A percentile compares a stretch with the other conserved stretches of the same genome.
Conservation (phyloP, 495 filamentous ascomycete genomes). For the Penicillium coprophilum region DNA sequence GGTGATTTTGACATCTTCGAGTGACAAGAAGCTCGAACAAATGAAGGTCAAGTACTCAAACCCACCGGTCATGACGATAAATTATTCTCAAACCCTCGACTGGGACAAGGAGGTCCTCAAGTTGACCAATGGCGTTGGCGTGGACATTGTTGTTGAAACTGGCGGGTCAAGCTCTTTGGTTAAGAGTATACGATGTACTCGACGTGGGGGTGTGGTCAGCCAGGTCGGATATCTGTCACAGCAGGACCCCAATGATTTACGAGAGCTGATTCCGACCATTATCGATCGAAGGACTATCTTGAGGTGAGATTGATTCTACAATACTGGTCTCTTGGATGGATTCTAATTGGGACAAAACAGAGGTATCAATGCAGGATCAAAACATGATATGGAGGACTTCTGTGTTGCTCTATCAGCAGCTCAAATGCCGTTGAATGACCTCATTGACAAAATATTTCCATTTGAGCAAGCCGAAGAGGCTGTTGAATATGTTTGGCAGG, state of each 20-base stretch:
- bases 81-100: constrained; percentile 32
- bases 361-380: constrained; percentile 43
- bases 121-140: constrained; percentile 36
- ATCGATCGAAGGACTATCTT: constrained; percentile 36
- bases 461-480: constrained; percentile 41
- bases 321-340: not conserved
- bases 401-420: constrained; percentile 27
- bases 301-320: constrained; percentile 14
- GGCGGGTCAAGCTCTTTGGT: constrained; percentile 36
- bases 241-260: constrained; percentile 25
- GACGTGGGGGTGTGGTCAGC: constrained; percentile 38
- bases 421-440: constrained; percentile 27
- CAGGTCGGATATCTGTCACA: constrained; percentile 43
- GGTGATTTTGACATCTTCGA: constrained; percentile 38
- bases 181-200: constrained; percentile 35
- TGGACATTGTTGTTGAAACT: constrained; percentile 43
- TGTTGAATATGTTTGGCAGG: constrained; percentile 38
- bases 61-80: constrained; percentile 30
- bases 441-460: constrained; percentile 32
- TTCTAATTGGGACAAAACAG: constrained; percentile 13
- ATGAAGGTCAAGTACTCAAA: constrained; percentile 19
- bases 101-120: constrained; percentile 39
- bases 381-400: constrained; percentile 37
- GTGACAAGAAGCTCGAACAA: constrained; percentile 33
- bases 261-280: constrained; percentile 30